phyloP scores from a whole-genome alignment of 495 filamentous ascomycete genomes.

The Delitschia confertaspora region DNA sequence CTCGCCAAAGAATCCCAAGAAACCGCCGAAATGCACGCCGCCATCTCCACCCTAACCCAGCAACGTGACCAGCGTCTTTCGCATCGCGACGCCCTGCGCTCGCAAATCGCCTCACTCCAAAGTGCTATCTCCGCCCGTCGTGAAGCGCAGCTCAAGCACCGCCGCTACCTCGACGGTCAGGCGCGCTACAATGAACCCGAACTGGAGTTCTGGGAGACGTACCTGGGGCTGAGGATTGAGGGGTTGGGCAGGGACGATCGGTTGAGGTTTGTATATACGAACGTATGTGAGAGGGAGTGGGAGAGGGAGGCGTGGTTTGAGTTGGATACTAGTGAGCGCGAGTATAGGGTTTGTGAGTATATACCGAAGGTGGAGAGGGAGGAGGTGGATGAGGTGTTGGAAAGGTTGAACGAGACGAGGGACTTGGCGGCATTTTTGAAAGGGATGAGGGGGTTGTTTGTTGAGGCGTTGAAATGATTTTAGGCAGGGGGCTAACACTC shows the following conservation, averaged over 20 bases:
- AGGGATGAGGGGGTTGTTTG: conserved; percentile 84
- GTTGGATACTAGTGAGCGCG: conserved; percentile 65
- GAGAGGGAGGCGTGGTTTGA: conserved; percentile 90
- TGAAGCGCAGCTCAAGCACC: conserved; percentile 53
- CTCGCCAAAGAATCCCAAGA: conserved; percentile 79
- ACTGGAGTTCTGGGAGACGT: conserved; percentile 89
- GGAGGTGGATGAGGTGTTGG: conserved; percentile 61
- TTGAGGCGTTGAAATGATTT: conserved; percentile 45
- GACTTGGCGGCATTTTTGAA: conserved; percentile 76
- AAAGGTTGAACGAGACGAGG: conserved; percentile 71
- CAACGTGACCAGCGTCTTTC: conserved; percentile 68
- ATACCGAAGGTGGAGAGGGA: conserved; percentile 67
- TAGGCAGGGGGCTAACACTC: neutral
- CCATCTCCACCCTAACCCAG: conserved; percentile 63
- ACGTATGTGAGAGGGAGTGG: conserved; percentile 80
- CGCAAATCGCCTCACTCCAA: conserved; percentile 72
- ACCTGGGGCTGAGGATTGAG: conserved; percentile 80
- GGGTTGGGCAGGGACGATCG: conserved; percentile 76
- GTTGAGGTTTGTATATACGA: conserved; percentile 85
- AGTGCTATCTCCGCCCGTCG: conserved; percentile 53
- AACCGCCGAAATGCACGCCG: conserved; percentile 74
- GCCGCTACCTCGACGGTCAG: conserved; percentile 66
- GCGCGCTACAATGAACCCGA: conserved; percentile 80
- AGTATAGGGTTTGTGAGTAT: conserved; percentile 73
- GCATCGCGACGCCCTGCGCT: conserved; percentile 61